A percentile compares a stretch with the other conserved stretches of the same genome.
Conservation (phyloP, 225 moss, liverwort and hornwort genomes). For the Anthoceros angustus region DNA sequence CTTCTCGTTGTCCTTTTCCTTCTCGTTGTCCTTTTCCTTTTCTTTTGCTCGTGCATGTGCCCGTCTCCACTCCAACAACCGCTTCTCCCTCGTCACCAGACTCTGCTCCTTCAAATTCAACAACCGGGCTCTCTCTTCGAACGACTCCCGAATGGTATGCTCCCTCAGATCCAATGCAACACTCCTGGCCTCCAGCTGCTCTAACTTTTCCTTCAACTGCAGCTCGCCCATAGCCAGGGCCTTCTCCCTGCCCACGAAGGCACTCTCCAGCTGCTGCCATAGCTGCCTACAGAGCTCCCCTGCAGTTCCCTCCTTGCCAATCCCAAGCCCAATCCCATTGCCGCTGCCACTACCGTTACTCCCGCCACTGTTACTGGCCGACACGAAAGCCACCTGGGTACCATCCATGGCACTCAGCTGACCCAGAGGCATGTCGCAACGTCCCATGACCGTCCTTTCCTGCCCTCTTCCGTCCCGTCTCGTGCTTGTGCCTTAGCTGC, state of each 20-base stretch:
- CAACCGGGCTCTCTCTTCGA: slow-evolving; percentile 3
- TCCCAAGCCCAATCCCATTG: no score
- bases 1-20: not conserved
- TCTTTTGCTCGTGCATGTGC: not conserved
- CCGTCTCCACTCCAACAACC: not conserved
- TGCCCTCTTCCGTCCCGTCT: no score
- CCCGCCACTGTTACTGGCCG: no score
- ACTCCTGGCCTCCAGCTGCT: slow-evolving; percentile 18
- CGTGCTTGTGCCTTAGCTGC: no score
- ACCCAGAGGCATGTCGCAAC: no score
- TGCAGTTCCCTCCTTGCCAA: no score
- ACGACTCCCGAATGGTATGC: slow-evolving; percentile 1
- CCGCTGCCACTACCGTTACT: no score
- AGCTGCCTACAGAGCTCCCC: slow-evolving; percentile 21
- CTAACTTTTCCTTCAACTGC: slow-evolving; percentile 13
- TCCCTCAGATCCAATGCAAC: slow-evolving; percentile 19
- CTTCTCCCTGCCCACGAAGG: slow-evolving; percentile 32
- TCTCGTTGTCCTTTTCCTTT: slow-evolving; percentile 1
- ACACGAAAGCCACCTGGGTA: no score
- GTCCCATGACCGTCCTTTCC: no score
- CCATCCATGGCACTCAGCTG: no score
- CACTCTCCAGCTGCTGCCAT: slow-evolving; percentile 31
- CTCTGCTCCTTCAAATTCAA: slow-evolving; percentile 12
- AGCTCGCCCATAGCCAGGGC: not conserved
- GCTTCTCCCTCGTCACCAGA: not conserved